These are phyloP conservation scores for Naumovozyma baii DNA, from an alignment of 805 yeast genomes.

Conservation along the genomic window DNA sequence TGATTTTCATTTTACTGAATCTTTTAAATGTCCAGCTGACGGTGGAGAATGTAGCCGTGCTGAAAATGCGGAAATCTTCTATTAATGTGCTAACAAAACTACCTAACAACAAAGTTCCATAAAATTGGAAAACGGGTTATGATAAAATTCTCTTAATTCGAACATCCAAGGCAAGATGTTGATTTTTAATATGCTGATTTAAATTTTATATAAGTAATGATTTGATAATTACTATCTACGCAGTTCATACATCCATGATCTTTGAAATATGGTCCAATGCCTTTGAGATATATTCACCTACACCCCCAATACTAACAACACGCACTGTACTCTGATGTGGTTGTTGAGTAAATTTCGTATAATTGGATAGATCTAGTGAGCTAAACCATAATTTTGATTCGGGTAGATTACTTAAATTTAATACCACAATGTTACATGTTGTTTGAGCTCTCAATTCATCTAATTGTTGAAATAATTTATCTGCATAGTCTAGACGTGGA, in stretches of 20 bases:
- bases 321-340: constrained; percentile 29
- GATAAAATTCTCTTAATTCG: no score
- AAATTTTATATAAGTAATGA: no score
- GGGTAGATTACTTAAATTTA: constrained; percentile 27
- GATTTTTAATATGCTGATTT: no score
- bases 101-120: no score
- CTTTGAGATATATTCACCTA: constrained; percentile 25
- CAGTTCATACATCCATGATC: constrained; percentile 7
- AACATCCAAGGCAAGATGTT: no score
- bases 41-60: no score
- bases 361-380: constrained; percentile 15
- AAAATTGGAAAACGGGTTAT: no score
- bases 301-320: constrained; percentile 27
- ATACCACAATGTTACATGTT: constrained; percentile 28
- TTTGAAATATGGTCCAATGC: constrained; percentile 18
- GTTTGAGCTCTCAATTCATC: constrained; percentile 26
- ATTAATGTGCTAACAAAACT: no score
- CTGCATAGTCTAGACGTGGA: constrained; percentile 25
- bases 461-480: constrained; percentile 21
- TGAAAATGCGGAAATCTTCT: no score
- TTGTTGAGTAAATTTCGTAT: constrained; percentile 13
- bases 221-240: no score
- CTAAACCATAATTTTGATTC: constrained; percentile 28
- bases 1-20: no score
- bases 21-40: no score